Conservation (phyloP, 2,329 filamentous ascomycete species). For the Scedosporium minutisporum region DNA sequence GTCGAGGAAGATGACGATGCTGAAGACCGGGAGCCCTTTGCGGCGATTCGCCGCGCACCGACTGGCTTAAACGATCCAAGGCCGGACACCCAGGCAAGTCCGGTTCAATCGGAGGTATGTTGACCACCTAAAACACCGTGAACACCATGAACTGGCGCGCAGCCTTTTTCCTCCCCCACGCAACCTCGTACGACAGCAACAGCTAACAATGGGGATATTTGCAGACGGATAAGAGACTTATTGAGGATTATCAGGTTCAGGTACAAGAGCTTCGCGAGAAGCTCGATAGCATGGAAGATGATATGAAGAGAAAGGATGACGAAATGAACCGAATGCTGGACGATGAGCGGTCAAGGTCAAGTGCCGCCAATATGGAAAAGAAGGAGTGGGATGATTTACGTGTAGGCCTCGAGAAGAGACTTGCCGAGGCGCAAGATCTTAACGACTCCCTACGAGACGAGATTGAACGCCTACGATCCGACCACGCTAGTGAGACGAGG, state of each 20-base stretch:
- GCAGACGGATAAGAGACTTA: conserved; percentile 51
- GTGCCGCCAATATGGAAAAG: conserved; percentile 50
- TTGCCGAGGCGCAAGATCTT: conserved; percentile 64
- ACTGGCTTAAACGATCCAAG: conserved; percentile 15
- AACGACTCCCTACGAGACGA: conserved; percentile 74
- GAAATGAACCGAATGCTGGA: conserved; percentile 54
- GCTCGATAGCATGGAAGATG: conserved; percentile 60
- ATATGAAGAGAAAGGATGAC: conserved; percentile 61
- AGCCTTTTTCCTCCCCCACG: neutral
- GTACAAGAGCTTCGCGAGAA: conserved; percentile 66
- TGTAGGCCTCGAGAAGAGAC: conserved; percentile 58
- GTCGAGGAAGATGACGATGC: conserved; percentile 86
- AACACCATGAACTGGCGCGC: neutral
- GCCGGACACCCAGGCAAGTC: conserved; percentile 21
- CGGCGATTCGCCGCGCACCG: conserved; percentile 14
- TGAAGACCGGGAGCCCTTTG: conserved; percentile 52
- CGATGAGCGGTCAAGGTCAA: conserved; percentile 43
- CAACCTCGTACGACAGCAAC: neutral
- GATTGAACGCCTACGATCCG: conserved; percentile 60
- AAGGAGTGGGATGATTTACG: conserved; percentile 61
- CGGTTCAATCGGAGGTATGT: conserved; percentile 30
- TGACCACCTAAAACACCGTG: neutral
- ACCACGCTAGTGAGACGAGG: conserved; percentile 55
- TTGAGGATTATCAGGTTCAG: conserved; percentile 73
- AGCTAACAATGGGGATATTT: neutral